Base-by-base conservation (phyloP, 257 asterid species). In the Handroanthus guayacan region DNA sequence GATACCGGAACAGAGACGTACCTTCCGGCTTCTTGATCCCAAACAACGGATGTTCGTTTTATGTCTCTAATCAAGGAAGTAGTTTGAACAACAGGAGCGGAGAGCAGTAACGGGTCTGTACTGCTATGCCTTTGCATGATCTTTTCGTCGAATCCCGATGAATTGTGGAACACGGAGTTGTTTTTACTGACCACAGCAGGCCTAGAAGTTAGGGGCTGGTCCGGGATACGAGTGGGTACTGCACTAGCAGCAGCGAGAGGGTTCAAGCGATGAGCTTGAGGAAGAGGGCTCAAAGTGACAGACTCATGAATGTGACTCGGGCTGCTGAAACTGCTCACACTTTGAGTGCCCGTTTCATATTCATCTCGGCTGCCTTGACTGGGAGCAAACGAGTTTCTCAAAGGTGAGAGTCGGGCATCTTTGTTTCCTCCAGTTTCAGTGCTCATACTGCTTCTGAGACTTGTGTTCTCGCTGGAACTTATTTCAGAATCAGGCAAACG, bases 11-110 rank as follows among this genome's bases (percentile, higher is more conserved):
- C 87, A 2, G 99, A 93, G 12, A 95, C 87, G 39, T 95, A 95
- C 79, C 99, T 82, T 43, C 99, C 99, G 17, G 98, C 98, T 88
- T 93, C 97, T 83, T 89, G 98, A 85, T 95, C 98, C 97, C 98
- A 95, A 71, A 90, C 96, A 13, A 95, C 98, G 16, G 98, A 95
- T n/a, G 97, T 88, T 77, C 98, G 87, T 75, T 89, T 92, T 38
- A 92, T 84, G 36, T 95, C 99, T 77, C 97, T 78, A 34, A 88
- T 82, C 65, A 92, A 79, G 60, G 97, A 79, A 51, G 89, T 74
- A 8, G 90, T 61, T 12, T 87, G 90, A 58, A 69, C 82, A 47
- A 75, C 76, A 18, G 89, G 85, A 67, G 86, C 85, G 13, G 91
- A 57, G 52, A 78, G 82, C 12, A 83, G 69, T 16, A 86, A 78